A percentile compares a stretch with the other conserved stretches of the same genome.
Conservation (phyloP, 2,329 filamentous ascomycete species). For the Cryphonectria naterciae region DNA sequence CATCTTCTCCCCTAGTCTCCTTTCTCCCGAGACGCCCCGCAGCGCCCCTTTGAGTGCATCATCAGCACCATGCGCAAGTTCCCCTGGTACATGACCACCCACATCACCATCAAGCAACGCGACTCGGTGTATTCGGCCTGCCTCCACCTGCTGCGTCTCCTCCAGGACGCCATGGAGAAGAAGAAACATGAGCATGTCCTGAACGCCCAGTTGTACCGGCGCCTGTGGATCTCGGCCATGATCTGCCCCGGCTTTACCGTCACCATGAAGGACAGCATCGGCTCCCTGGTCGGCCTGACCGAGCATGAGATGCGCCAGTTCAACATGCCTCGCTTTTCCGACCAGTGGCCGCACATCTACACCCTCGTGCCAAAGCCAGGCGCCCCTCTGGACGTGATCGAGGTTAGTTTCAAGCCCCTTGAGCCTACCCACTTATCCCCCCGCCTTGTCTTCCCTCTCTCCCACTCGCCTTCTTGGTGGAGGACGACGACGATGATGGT, state of each 20-base stretch:
- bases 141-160: constrained; percentile 50
- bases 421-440: too few species aligned
- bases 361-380: constrained; percentile 54
- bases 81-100: constrained; percentile 62
- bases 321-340: constrained; percentile 53
- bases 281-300: constrained; percentile 45
- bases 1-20: constrained; percentile 50
- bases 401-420: constrained; percentile 44
- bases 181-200: constrained; percentile 49
- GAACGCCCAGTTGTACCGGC: constrained; percentile 56
- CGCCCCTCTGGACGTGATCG: constrained; percentile 55
- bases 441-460: too few species aligned
- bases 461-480: too few species aligned
- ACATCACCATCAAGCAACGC: constrained; percentile 63
- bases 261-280: constrained; percentile 64
- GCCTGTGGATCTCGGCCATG: constrained; percentile 57
- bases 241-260: constrained; percentile 64
- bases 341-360: constrained; percentile 57
- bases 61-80: constrained; percentile 67
- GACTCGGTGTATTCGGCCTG: constrained; percentile 56
- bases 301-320: constrained; percentile 43
- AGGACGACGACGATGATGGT: not conserved
- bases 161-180: constrained; percentile 48
- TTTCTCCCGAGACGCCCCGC: constrained; percentile 63
- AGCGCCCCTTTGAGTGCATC: constrained; percentile 67